Evolutionary conservation across 345 rosid genomes (phyloP).

Genomic region (Eutrema yunnanense): DNA sequence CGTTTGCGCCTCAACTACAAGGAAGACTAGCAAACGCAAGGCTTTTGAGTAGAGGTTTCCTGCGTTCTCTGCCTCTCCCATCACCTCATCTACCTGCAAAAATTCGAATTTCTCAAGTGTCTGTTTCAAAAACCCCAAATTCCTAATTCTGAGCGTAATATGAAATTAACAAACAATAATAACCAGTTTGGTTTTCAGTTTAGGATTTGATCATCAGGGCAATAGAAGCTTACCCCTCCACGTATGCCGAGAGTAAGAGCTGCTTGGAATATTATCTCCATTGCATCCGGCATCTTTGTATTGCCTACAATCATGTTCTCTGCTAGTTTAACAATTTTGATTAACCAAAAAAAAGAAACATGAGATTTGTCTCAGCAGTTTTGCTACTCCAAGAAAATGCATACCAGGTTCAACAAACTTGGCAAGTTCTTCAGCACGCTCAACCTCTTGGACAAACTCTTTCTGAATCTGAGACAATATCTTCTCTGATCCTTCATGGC

Average conservation of each 20-base stretch:
- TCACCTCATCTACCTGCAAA: conserved; percentile 75
- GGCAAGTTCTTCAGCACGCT: conserved; percentile 80
- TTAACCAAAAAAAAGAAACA: neutral
- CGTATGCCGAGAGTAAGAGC: conserved; percentile 74
- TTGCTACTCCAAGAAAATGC: conserved; percentile 9
- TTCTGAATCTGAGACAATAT: conserved; percentile 57
- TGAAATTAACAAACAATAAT: neutral
- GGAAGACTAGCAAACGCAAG: conserved; percentile 60
- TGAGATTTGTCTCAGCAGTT: neutral
- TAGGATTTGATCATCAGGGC: neutral
- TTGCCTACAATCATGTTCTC: conserved; percentile 46
- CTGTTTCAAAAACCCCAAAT: neutral
- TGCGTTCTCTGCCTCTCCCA: conserved; percentile 73
- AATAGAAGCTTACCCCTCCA: conserved; percentile 67
- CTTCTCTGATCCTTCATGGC: conserved; percentile 41
- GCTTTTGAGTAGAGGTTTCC: conserved; percentile 62
- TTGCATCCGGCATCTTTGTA: conserved; percentile 86
- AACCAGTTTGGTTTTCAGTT: neutral
- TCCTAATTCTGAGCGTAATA: neutral
- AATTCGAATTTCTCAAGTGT: neutral
- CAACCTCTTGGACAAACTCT: conserved; percentile 81
- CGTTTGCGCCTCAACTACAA: conserved; percentile 79
- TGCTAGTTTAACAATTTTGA: neutral
- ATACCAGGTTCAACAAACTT: conserved; percentile 78
- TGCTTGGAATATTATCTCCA: conserved; percentile 87